These are phyloP conservation scores for Cryptococcus sp. DNA, from an alignment of 1,284 basidiomycete species.

Conservation along the genomic window DNA sequence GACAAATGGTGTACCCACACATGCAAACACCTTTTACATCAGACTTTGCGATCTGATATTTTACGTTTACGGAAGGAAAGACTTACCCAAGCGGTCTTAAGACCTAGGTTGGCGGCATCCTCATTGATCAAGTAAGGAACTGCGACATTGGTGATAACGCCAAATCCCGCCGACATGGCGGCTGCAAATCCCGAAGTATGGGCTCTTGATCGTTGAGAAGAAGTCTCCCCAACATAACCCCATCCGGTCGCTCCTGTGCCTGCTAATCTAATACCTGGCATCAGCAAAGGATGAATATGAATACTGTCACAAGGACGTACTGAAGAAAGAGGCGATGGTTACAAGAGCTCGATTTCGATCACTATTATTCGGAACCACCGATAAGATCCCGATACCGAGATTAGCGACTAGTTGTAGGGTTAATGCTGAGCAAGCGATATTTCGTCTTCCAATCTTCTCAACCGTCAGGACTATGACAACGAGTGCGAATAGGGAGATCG, in stretches of 20 bases:
- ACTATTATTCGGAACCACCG: slow-evolving; percentile 6
- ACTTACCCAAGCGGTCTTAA: slow-evolving; percentile 13
- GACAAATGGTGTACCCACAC: slow-evolving; percentile 13
- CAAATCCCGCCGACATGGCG: slow-evolving; percentile 10
- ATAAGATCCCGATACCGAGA: slow-evolving; percentile 20
- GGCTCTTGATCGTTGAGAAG: slow-evolving; percentile 21
- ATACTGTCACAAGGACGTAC: slow-evolving; percentile 6
- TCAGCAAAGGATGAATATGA: neutral
- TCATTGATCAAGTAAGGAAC: slow-evolving; percentile 21
- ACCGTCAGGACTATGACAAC: too few species aligned
- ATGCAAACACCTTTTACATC: too few species aligned
- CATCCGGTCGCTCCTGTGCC: slow-evolving; percentile 23
- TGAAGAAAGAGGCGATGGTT: slow-evolving; percentile 16
- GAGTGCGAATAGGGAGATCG: too few species aligned
- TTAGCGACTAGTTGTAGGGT: slow-evolving; percentile 10
- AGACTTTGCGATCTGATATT: too few species aligned
- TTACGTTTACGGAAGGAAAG: slow-evolving; percentile 20
- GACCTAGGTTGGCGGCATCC: slow-evolving; percentile 18
- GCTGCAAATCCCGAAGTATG: slow-evolving; percentile 24
- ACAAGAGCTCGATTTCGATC: slow-evolving; percentile 10
- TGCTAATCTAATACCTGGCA: slow-evolving; percentile 18
- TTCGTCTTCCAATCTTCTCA: neutral
- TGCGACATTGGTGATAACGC: slow-evolving; percentile 20
- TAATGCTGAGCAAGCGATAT: slow-evolving; percentile 11
- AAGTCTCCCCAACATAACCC: slow-evolving; percentile 24